Conservation (phyloP, 176 grass and related monocot genomes). For the Triticum timopheevii region DNA sequence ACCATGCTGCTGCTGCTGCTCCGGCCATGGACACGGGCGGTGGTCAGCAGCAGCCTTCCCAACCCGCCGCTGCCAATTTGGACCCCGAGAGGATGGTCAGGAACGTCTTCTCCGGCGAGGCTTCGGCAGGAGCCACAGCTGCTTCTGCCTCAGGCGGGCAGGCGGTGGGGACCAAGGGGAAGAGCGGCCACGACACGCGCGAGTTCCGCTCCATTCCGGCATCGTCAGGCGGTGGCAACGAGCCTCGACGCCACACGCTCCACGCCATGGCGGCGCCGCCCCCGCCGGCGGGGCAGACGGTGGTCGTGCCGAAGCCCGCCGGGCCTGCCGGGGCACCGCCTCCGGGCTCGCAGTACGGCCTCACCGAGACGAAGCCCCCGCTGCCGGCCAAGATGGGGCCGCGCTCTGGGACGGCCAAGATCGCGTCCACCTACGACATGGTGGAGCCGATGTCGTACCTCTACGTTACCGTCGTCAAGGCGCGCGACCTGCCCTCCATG, state of each 20-base stretch:
- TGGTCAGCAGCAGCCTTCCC: not conserved
- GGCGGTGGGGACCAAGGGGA: not conserved
- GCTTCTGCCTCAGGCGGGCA: fast-evolving
- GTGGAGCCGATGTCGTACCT: slow-evolving; percentile 61
- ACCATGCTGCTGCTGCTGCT: not conserved
- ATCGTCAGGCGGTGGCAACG: not conserved
- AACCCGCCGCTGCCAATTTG: not conserved
- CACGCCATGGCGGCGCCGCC: slow-evolving; percentile 36
- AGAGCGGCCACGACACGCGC: slow-evolving; percentile 12
- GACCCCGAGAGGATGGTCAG: not conserved
- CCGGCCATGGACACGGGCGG: not conserved
- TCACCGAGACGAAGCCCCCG: slow-evolving; percentile 45
- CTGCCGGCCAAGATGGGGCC: slow-evolving; percentile 54
- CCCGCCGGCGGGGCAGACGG: slow-evolving; percentile 34
- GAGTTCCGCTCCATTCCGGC: slow-evolving; percentile 28
- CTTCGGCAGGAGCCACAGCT: too few species aligned
- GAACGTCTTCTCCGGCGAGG: not conserved
- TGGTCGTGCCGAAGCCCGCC: slow-evolving; percentile 19
- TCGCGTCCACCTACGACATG: slow-evolving; percentile 76
- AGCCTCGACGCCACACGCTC: not conserved
- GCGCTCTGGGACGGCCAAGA: slow-evolving; percentile 45
- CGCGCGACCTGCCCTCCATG: slow-evolving; percentile 64
- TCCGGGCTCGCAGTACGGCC: slow-evolving; percentile 1
- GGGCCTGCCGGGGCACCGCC: not conserved
- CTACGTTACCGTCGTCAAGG: slow-evolving; percentile 71